Evolutionary conservation across 352 stramenopile genomes (phyloP), one percentile per base, ranked within the genome.

Genomic region (Phytophthora kernoviae): DNA sequence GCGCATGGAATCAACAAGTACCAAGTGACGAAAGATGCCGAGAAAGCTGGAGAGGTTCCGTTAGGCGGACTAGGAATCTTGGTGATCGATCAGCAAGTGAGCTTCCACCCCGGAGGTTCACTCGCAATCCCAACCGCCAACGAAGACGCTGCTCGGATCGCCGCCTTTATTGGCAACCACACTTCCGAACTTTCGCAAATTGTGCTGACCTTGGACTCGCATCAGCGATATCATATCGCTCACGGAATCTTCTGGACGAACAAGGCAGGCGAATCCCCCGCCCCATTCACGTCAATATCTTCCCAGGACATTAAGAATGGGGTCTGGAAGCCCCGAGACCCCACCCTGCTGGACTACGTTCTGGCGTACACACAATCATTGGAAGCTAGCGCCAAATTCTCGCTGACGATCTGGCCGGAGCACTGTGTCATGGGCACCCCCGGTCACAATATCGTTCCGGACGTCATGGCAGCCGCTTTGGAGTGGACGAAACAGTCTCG

Each of bases 371-470:
- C 84, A 0, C 56, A 70, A 33, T 66, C 75, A 53, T 68, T 98
- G 24, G 90, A 98, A 60, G 40, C 66, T 37, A 81, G 78, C 46
- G 84, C 80, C 26, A 87, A 86, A 47, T 98, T 98, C 58, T 75
- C 69, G 61, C 69, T 98, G 4, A 95, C 73, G 44, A 97, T 98
- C 62, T 99, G 96, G 96, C 94, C 96, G 2, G 94, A 98, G 70
- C 93, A 99, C 70, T 98, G 94, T 76, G 67, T 98, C 30, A 89
- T 98, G 48, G 93, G 93, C 18, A 88, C 84, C 6, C 50, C 59
- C 1, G 91, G 91, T 10, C 93, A 98, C 69, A 81, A 74, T 44
- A 74, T 98, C 1, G 87, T 96, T 6, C 57, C 79, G 10, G 49
- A 68, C 42, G 81, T 98, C 18, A 73, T 85, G 43, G 61, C 71